phyloP scores from a whole-genome alignment of 257 asterid genomes.

The Solanum gracilifrons region DNA sequence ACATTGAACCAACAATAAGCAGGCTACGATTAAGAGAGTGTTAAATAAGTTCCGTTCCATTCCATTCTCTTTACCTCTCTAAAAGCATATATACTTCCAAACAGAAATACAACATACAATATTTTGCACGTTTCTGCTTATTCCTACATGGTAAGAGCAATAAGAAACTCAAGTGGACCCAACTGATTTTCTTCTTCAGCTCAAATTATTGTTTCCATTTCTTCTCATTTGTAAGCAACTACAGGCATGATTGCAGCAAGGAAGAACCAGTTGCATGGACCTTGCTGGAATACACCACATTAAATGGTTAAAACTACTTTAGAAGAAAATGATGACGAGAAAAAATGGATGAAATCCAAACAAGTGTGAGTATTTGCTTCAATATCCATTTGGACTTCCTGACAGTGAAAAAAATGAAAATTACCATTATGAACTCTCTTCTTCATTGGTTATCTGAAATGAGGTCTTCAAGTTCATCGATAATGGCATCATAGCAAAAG shows the following conservation, averaged over 20 bases:
- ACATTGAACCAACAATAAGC: not conserved
- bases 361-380: not conserved
- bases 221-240: not conserved
- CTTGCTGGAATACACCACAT: not conserved
- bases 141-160: not conserved
- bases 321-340: not conserved
- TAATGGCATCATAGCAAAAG: slow-evolving; percentile 53
- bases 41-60: not conserved
- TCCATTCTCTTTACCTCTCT: not conserved
- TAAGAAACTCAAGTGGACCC: not conserved
- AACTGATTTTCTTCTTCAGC: not conserved
- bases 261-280: not conserved
- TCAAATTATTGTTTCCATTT: not conserved
- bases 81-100: not conserved
- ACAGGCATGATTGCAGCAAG: not conserved
- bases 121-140: not conserved
- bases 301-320: not conserved
- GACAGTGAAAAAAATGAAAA: not conserved
- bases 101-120: not conserved
- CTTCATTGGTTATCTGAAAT: slow-evolving; percentile 17
- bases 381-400: not conserved
- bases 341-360: not conserved
- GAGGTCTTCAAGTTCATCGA: slow-evolving; percentile 57
- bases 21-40: not conserved
- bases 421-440: slow-evolving; percentile 16